Base-by-base conservation (phyloP, 2,329 filamentous ascomycete species). In the Talaromyces sp. region DNA sequence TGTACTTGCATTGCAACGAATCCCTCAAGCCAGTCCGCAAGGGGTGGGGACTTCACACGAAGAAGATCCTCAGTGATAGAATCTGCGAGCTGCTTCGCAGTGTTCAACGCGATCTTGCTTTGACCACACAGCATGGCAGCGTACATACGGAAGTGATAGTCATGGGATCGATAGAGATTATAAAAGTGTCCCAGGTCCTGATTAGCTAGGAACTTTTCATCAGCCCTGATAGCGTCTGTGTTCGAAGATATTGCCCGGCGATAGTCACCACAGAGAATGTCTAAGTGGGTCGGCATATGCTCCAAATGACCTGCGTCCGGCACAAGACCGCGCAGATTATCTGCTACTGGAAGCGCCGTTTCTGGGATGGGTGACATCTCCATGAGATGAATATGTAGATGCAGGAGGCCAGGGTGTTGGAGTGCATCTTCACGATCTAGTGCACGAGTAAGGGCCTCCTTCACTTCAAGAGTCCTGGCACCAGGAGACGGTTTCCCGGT, bases 11-110 rank as follows among this genome's bases (percentile, higher is more conserved):
- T 84, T 1, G 82, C 80, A 1, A 88, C 69, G 57, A 90, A 91
- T 0, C 82, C 83, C 69, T 92, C 89, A 0, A 92, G 74, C 86
- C 88, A 91, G 68, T 91, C 87, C 1, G 88, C 89, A 87, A 92
- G 90, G 0, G 88, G 88, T 0, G 88, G 88, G 0, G 58, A 63
- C 30, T 59, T 39, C 8, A 63, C 43, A 4, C 47, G 51, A 8
- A 92, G 76, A 4, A 91, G 71, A 0, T 80, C 79, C 46, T 88
- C 84, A 0, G 88, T 81, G 7, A 92, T 73, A 0, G 83, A 83
- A 0, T 71, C 71, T 61, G 90, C 87, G 22, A 91, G 78, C 42
- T 77, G 72, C 0, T 65, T 61, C 0, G 82, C 81, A 0, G 86
- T 86, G 0, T 87, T 80, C 2, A 91, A 67, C 0, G 87, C 86